These are phyloP conservation scores for Plasmodium adleri DNA, from an alignment of 169 alveolate species.

Conservation along the genomic window DNA sequence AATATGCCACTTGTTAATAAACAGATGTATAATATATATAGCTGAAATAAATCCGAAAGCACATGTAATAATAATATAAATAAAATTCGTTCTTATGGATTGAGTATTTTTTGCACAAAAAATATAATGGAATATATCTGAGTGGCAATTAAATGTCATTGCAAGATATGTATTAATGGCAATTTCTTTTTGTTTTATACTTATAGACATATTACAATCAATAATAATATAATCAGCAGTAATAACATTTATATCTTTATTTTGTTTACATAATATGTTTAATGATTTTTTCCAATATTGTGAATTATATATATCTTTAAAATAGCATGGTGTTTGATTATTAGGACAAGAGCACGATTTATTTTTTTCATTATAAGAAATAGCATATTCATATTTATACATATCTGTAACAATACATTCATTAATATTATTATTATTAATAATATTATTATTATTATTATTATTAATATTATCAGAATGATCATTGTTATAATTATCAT, in stretches of 20 bases:
- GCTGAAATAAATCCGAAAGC: slow-evolving; percentile 43
- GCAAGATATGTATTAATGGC: slow-evolving; percentile 53
- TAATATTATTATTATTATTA: not conserved
- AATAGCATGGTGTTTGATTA: slow-evolving; percentile 51
- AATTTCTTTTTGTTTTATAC: slow-evolving; percentile 42
- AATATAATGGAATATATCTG: slow-evolving; percentile 20
- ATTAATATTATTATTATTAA: not conserved
- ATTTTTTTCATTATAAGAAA: slow-evolving; percentile 27
- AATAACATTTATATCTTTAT: slow-evolving; percentile 12
- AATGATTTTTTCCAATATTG: slow-evolving; percentile 20
- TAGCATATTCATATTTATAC: slow-evolving; percentile 16
- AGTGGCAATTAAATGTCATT: slow-evolving; percentile 64
- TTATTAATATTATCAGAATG: not conserved
- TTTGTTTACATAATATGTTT: slow-evolving; percentile 2
- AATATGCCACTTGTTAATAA: slow-evolving; percentile 17
- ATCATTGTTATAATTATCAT: slow-evolving; percentile 10
- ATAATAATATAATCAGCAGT: slow-evolving; percentile 47
- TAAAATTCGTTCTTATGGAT: slow-evolving; percentile 1
- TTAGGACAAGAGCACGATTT: slow-evolving; percentile 47
- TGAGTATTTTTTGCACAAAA: slow-evolving; percentile 32
- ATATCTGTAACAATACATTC: slow-evolving; percentile 48
- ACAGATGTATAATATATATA: slow-evolving; percentile 14
- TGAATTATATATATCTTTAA: slow-evolving; percentile 56
- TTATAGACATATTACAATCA: slow-evolving; percentile 15
- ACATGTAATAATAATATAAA: slow-evolving; percentile 26